Evolutionary conservation across 2,329 filamentous ascomycete species (phyloP).

Genomic region (Purpureocillium takamizusanense): DNA sequence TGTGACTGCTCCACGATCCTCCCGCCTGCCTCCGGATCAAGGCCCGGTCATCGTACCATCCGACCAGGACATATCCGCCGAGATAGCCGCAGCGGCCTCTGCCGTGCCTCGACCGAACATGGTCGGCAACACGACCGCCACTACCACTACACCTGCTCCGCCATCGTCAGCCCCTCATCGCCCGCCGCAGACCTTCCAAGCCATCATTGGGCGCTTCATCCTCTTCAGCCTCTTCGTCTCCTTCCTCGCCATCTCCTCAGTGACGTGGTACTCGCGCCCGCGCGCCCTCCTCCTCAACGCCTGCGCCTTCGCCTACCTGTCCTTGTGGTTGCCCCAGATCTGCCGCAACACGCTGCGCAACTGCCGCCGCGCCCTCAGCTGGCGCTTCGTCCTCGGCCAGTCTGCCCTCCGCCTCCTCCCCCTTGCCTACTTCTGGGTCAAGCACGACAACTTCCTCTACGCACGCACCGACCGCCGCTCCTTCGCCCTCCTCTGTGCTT

Average conservation of each 20-base stretch:
- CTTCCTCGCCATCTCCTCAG: slow-evolving; percentile 50
- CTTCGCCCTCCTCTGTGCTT: slow-evolving; percentile 53
- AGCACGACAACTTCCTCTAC: slow-evolving; percentile 72
- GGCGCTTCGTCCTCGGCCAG: slow-evolving; percentile 84
- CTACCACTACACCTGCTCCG: slow-evolving; percentile 14
- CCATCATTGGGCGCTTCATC: slow-evolving; percentile 48
- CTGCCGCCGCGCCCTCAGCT: slow-evolving; percentile 81
- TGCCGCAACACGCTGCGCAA: slow-evolving; percentile 84
- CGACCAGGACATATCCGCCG: slow-evolving; percentile 54
- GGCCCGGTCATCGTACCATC: slow-evolving; percentile 51
- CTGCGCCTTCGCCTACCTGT: slow-evolving; percentile 69
- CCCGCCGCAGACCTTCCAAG: slow-evolving; percentile 35
- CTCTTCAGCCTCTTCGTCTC: slow-evolving; percentile 45
- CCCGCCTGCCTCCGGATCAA: slow-evolving; percentile 5
- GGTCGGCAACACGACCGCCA: slow-evolving; percentile 1
- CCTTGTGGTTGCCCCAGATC: slow-evolving; percentile 89
- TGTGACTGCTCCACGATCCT: slow-evolving; percentile 23
- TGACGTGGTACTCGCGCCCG: slow-evolving; percentile 48
- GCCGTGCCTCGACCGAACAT: slow-evolving; percentile 20
- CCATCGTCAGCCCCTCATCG: slow-evolving; percentile 8
- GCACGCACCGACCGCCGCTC: slow-evolving; percentile 57
- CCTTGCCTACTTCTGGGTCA: slow-evolving; percentile 77
- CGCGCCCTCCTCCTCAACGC: slow-evolving; percentile 51
- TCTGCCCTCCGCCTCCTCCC: slow-evolving; percentile 70
- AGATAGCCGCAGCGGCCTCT: slow-evolving; percentile 38